Conservation (phyloP, 495 filamentous ascomycete species). For the Annulohypoxylon stygium region DNA sequence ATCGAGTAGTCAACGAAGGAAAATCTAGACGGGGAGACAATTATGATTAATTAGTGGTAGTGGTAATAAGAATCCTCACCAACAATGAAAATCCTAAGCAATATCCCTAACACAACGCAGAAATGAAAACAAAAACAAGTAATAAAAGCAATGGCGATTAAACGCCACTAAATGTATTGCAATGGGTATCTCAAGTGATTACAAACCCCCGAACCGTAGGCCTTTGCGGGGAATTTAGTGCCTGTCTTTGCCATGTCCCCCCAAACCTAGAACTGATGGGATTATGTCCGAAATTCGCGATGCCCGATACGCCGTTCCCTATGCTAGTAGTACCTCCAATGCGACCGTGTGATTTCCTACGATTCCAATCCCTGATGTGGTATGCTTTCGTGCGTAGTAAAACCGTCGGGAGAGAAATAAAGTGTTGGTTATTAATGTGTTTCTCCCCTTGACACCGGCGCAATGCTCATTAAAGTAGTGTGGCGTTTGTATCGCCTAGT, state of each 20-base stretch:
- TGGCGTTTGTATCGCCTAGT: not conserved
- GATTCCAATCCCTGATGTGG: constrained; percentile 26
- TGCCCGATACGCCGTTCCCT: constrained; percentile 26
- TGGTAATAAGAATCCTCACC: not conserved
- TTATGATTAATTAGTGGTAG: not conserved
- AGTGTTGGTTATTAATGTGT: constrained; percentile 11
- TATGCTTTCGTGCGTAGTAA: not conserved
- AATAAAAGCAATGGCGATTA: not conserved
- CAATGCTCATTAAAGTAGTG: constrained; percentile 8
- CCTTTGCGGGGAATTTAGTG: constrained; percentile 10
- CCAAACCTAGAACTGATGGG: not conserved
- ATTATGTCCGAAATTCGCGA: constrained; percentile 4
- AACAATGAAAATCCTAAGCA: not conserved
- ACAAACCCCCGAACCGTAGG: constrained; percentile 8
- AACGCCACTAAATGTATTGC: not conserved
- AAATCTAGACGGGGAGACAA: not conserved
- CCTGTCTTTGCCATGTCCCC: constrained; percentile 8
- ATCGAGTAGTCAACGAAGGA: not conserved
- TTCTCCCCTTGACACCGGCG: constrained; percentile 21
- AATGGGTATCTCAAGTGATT: constrained; percentile 44
- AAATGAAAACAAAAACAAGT: not conserved
- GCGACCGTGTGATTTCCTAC: constrained; percentile 28
- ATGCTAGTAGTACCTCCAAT: constrained; percentile 28
- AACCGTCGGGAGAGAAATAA: constrained; percentile 1
- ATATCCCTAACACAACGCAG: not conserved